A percentile compares a stretch with the other conserved stretches of the same genome.
Conservation (phyloP, 2,329 filamentous ascomycete species). For the Colletotrichum lupini region DNA sequence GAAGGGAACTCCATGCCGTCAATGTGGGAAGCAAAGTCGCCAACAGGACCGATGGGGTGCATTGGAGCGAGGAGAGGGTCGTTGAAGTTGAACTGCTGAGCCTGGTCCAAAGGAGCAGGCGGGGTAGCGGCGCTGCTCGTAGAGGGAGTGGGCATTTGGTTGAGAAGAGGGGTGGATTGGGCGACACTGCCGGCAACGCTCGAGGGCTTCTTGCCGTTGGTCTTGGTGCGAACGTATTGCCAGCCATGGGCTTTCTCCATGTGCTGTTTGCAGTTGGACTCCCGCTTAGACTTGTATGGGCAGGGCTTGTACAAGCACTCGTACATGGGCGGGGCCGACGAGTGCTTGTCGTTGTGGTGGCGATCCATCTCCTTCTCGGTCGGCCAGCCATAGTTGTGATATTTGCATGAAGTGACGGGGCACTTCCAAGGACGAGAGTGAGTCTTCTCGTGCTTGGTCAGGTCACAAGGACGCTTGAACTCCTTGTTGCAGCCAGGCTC, state of each 20-base stretch:
- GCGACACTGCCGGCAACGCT: slow-evolving; percentile 58
- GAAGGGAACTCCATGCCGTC: slow-evolving; percentile 58
- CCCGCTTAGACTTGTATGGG: slow-evolving; percentile 93
- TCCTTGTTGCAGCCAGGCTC: slow-evolving; percentile 85
- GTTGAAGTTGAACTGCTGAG: slow-evolving; percentile 42
- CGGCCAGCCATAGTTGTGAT: slow-evolving; percentile 89
- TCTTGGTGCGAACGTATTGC: slow-evolving; percentile 92
- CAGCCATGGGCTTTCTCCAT: slow-evolving; percentile 98
- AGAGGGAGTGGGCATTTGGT: slow-evolving; percentile 71
- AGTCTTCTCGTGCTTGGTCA: slow-evolving; percentile 98
- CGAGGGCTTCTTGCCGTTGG: slow-evolving; percentile 76
- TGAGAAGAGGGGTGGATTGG: slow-evolving; percentile 68
- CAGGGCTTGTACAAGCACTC: slow-evolving; percentile 87
- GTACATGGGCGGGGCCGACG: slow-evolving; percentile 80
- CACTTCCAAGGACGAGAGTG: slow-evolving; percentile 98
- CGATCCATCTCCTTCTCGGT: slow-evolving; percentile 98
- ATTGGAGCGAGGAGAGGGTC: slow-evolving; percentile 25
- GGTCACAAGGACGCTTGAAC: slow-evolving; percentile 96
- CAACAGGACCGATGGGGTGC: slow-evolving; percentile 35
- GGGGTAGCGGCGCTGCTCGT: slow-evolving; percentile 69
- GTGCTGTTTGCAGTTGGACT: slow-evolving; percentile 98
- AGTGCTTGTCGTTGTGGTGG: slow-evolving; percentile 97
- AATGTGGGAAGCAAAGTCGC: slow-evolving; percentile 40
- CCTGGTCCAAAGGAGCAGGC: slow-evolving; percentile 55
- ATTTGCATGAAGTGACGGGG: slow-evolving; percentile 84